phyloP scores from a whole-genome alignment of 106 monocot genomes.

The Dendrobium chrysotoxum region DNA sequence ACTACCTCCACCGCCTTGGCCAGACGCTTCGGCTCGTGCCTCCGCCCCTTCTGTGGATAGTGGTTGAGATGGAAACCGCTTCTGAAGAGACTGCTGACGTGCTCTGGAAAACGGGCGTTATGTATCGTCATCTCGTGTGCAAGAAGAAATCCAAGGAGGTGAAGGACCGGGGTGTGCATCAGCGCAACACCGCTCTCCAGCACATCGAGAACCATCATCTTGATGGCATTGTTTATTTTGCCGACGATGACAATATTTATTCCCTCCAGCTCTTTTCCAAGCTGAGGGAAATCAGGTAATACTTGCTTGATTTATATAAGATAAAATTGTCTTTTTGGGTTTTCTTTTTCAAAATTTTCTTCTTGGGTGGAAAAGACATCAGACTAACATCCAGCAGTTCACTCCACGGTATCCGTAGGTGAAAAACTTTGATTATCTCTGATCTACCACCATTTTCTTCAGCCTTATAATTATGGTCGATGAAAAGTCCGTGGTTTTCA shows the following conservation, averaged over 20 bases:
- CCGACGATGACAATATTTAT: conserved; percentile 55
- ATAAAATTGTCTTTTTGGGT: neutral
- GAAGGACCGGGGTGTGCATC: conserved; percentile 40
- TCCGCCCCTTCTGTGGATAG: conserved; percentile 72
- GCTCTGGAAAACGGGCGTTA: conserved; percentile 48
- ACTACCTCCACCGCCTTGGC: conserved; percentile 51
- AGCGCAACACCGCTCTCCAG: conserved; percentile 46
- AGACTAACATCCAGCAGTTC: too few relatives aligned
- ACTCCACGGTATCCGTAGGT: too few relatives aligned
- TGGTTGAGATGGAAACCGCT: conserved; percentile 50
- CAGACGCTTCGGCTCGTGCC: conserved; percentile 61
- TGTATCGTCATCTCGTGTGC: conserved; percentile 57
- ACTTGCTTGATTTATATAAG: neutral
- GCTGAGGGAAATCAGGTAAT: conserved; percentile 41
- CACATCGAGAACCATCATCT: conserved; percentile 36
- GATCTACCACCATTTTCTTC: too few relatives aligned
- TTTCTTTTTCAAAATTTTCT: neutral
- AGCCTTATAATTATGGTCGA: too few relatives aligned
- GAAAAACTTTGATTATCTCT: too few relatives aligned
- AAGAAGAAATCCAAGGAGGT: conserved; percentile 12
- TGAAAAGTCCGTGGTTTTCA: too few relatives aligned
- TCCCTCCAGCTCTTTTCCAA: conserved; percentile 35
- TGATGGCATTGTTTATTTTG: conserved; percentile 51
- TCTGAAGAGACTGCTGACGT: conserved; percentile 59
- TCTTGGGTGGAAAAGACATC: neutral